Base-by-base conservation (phyloP, 345 rosid species). In the Eucalyptus tenuipes region DNA sequence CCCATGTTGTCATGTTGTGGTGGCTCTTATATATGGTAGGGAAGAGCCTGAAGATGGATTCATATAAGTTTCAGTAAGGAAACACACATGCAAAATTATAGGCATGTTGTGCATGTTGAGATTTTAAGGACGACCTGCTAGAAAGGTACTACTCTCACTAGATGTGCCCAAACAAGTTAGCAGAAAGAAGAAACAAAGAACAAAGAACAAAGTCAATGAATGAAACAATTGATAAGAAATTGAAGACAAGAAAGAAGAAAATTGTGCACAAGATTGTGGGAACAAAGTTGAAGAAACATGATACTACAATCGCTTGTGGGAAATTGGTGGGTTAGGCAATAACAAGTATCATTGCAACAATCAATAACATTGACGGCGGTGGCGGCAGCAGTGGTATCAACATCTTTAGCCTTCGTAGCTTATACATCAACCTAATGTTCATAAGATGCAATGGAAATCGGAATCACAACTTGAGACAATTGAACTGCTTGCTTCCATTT, bases 341-440 rank as follows among this genome's bases (percentile, higher is more conserved):
- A 55, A 55, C 29, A 55, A 24, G 29, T 24, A 55, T 55, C 6
- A 1, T 24, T 55, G 61, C 61, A 55, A 24, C 29, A 55, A 55
- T 55, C 29, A 24, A 55, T 55, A 24, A 24, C 61, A 24, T 4
- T 1, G 12, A 1, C 3, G 2, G 0, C 3, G 2, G 1, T 3
- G 3, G 0, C 3, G 2, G 1, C 0, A 4, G 1, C 0, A 4
- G 3, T 55, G 29, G 3, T 25, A 55, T 55, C 3, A 2, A 2
- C 61, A 22, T 25, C 29, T 5, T 52, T 52, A 52, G 57, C 25
- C 25, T 52, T 52, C 4, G 0, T 4, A 55, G 3, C 61, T 55
- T 55, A 10, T 55, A 1, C 61, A 55, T 55, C 3, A 4, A 2
- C 13, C 61, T 2, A 24, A 55, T 55, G 13, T 1, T 55, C 1